Evolutionary conservation across 2,329 filamentous ascomycete genomes (phyloP), one percentile per base, ranked within the genome.

Genomic region (Cordyceps militaris): DNA sequence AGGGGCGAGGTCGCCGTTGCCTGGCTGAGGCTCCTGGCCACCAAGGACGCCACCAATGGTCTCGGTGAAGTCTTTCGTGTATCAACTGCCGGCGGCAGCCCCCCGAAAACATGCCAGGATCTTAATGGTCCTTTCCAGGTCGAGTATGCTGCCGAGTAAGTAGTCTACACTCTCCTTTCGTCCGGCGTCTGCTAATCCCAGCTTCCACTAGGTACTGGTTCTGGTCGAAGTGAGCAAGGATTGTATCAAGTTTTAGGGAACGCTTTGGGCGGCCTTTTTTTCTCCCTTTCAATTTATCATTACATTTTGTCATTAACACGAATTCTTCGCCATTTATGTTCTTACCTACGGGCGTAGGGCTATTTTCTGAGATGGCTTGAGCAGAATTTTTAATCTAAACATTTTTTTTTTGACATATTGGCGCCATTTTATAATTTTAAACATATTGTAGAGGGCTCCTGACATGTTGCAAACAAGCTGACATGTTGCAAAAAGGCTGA

Each of bases 101-200:
- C 91, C 2, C 92, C 92, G 0, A 76, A 81, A 26, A 88, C 84
- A 0, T 97, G 93, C 69, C 70, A 80, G 34, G 88, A 84, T 11
- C 78, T 84, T 77, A 70, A 77, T 0, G 76, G 79, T 11, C 67
- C 72, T 1, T 92, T 97, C 63, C 76, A 86, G 61, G 83, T 96
- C 14, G 78, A 92, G 67, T 97, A 97, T 73, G 79, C 89, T 32
- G 85, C 92, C 43, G 83, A 92, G 80, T 97, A 89, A 81, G 86
- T 87, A 79, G 9, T 10, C 21, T n/a, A 8, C 23, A 36, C 30
- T 14, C 6, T 4, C 11, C 21, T 13, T 13, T 19, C 8, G 16
- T 16, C 14, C 1, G 6, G 28, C 9, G 21, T 16, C 4, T 43
- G 34, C 57, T 58, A 54, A 58, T 23, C 3, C 42, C 49, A 4